Base-by-base conservation (phyloP, 1,284 basidiomycete species). In the Ustilago nuda region DNA sequence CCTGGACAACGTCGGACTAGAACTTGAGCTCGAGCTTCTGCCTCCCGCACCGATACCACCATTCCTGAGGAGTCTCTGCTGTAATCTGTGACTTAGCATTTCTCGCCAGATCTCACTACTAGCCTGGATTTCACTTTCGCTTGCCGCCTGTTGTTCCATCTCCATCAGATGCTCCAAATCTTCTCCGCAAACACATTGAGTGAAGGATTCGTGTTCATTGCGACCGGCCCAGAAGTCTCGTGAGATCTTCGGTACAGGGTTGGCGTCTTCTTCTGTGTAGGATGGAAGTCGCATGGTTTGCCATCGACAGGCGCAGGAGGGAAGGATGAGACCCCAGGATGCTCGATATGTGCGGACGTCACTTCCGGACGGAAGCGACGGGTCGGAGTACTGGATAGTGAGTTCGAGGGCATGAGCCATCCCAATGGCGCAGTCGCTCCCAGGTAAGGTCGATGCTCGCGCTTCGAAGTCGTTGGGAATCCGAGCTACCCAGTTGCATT, bases 171-270 rank as follows among this genome's bases (percentile, higher is more conserved):
- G 61, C 32, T 68, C 58, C 9, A 78, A 61, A 6, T 71, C 61
- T 52, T 80, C 74, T n/a, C 78, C 78, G 50, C 78, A 80, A 0
- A 77, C 76, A 45, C 78, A 80, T 36, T 80, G 78, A 4, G 63
- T 66, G 39, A 70, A 39, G 7, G 75, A 75, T 32, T 71, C 68
- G 68, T 77, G 74, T 56, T 80, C 75, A 63, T 80, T 80, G 19
- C 66, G 59, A 0, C 78, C 78, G 5, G 67, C 63, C 71, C 71
- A 72, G 36, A 72, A 69, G 51, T 78, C 78, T 8, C 78, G 71
- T 35, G 73, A 68, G 17, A 68, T 30, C 41, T 61, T 69, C 15
- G 78, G 78, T 11, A 80, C 78, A 0, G 78, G 78, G 13, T 74
- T 70, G 52, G 78, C 71, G 37, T 80, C 78, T 27, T 72, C 68